Base-by-base conservation (phyloP, 2,329 filamentous ascomycete species). In the Aspergillus sergii region DNA sequence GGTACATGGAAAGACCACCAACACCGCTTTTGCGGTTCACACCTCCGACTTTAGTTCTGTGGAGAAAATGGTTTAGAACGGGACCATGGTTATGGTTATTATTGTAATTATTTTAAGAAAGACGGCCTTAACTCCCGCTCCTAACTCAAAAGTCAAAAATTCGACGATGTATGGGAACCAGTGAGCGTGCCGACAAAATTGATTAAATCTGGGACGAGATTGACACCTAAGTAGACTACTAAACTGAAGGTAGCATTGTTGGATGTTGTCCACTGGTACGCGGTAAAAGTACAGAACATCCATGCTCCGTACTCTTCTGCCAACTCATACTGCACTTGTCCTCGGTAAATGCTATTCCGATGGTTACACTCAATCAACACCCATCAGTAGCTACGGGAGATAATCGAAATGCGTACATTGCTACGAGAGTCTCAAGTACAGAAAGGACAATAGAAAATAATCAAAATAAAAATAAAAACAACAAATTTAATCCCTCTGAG, bases 101-200 rank as follows among this genome's bases (percentile, higher is more conserved):
- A 48, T 57, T 58, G 45, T 41, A 48, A 60, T 57, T 59, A 39
- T 56, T 58, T 63, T 55, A 59, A 61, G 50, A 55, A 61, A 53
- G 51, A 39, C 63, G 50, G 55, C 51, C 51, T 59, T 36, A 23
- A 58, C 34, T 57, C 59, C 58, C 56, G 59, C 46, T 32, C 58
- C 54, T 61, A 66, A 66, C 60, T 61, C 66, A 68, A 66, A 68
- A 64, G 43, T 59, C 62, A 63, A 59, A 36, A 45, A 26, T 16
- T 21, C 53, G 26, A 51, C 14, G 48, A 30, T 9, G 8, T 3
- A 26, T 26, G 11, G 23, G 26, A 51, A 4, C 21, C 45, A 48
- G 45, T 48, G 45, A 48, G 21, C 11, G 19, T 23, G 43, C 11
- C 43, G 43, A 16, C 48, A 30, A 26, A 48, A 48, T 48, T 48